phyloP scores from a whole-genome alignment of 306 rosid species.

The Citrullus mucosospermus region DNA sequence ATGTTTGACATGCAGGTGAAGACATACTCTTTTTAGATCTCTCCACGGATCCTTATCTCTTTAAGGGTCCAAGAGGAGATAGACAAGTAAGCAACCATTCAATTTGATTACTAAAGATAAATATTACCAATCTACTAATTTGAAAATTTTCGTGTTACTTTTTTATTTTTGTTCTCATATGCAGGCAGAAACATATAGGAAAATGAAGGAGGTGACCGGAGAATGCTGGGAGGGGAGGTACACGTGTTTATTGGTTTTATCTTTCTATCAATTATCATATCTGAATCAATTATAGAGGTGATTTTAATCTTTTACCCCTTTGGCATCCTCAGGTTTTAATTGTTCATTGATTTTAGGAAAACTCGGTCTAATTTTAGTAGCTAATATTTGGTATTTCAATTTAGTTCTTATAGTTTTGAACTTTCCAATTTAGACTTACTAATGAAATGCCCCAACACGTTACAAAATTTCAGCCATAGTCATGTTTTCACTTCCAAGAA shows the following conservation, averaged over 20 bases:
- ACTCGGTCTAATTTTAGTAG: neutral
- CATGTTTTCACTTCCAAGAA: neutral
- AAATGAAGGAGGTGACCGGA: conserved; percentile 76
- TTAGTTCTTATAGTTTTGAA: neutral
- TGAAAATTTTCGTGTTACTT: neutral
- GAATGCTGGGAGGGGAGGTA: conserved; percentile 97
- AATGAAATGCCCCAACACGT: no score
- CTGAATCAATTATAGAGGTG: neutral
- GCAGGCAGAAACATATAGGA: conserved; percentile 88
- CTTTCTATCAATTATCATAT: neutral
- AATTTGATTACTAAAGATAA: conserved; percentile 1
- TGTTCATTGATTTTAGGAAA: neutral
- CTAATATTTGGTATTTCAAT: neutral
- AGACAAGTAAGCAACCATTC: conserved; percentile 46
- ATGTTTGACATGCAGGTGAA: conserved; percentile 38
- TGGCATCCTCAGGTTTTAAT: neutral
- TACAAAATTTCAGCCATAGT: neutral
- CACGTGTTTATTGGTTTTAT: neutral
- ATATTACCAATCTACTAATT: neutral
- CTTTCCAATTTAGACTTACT: neutral
- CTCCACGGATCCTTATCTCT: conserved; percentile 64
- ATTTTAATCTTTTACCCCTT: neutral
- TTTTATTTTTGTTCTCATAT: conserved; percentile 12
- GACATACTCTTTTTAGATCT: conserved; percentile 75
- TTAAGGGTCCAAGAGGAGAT: conserved; percentile 75